Evolutionary conservation across 2,329 filamentous ascomycete genomes (phyloP), one percentile per base, ranked within the genome.

Genomic region (Pseudogymnoascus sp.): DNA sequence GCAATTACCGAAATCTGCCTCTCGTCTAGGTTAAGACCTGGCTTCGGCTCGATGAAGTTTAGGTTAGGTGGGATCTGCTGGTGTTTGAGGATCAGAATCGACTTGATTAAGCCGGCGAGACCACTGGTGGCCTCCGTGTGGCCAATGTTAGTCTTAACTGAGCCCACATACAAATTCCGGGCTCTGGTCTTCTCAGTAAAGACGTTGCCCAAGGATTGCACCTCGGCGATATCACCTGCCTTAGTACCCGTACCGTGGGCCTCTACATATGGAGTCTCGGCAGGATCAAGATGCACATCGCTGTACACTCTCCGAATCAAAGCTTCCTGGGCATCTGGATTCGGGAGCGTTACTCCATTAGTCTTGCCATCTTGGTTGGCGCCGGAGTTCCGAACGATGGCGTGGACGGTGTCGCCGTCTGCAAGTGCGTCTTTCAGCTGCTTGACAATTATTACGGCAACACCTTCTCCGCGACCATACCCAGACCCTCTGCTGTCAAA

Each of bases 401-500:
- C 75, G 3, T 75, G 72, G 27, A 81, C 76, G 0, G 70, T 70
- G 64, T 81, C 75, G 2, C 72, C 71, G 31, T 78, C 75, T 25
- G 68, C 66, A 8, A 80, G 55, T 1, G 79, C 79, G 42, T 75
- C 70, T 5, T 69, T 64, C 0, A 80, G 62, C 0, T 69, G 72
- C 64, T 80, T 80, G 7, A 81, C 59, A 0, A 79, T 61, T 4
- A 81, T 33, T 18, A 71, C 67, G 1, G 69, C 75, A 12, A 76
- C 69, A 5, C 74, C 79, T 66, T 82, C 79, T 2, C 78, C 79
- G 8, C 78, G 72, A 0, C 70, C 74, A 62, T 80, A 81, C 0
- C 79, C 79, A 60, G 76, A 72, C 0, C 75, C 77, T 9, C 69
- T 66, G 5, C 71, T 64, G 61, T 79, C 78, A 58, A 74, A 77